phyloP scores from a whole-genome alignment of 2,329 filamentous ascomycete genomes.

The Microdochium nivale region DNA sequence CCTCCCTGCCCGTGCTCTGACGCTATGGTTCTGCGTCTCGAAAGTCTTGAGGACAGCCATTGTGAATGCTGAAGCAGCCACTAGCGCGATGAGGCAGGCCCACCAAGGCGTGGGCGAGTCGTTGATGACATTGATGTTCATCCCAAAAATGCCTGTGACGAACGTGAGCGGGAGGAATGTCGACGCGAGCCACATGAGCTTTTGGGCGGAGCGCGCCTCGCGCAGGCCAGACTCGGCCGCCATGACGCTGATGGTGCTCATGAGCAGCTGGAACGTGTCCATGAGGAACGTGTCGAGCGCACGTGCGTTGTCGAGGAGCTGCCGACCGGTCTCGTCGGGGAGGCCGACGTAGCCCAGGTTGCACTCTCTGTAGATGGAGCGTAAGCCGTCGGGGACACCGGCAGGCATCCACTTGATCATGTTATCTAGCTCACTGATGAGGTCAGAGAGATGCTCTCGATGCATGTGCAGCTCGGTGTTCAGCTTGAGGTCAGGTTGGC shows the following conservation, averaged over 20 bases:
- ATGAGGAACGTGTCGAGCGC: neutral
- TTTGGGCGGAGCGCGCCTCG: neutral
- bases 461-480: neutral
- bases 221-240: neutral
- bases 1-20: too few relatives aligned
- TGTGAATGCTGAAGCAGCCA: neutral
- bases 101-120: neutral
- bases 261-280: constrained; percentile 1
- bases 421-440: neutral
- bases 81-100: neutral
- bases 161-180: neutral
- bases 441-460: neutral
- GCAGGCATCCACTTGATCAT: neutral
- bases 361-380: too few relatives aligned
- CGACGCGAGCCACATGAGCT: neutral
- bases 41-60: neutral
- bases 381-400: neutral
- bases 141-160: neutral
- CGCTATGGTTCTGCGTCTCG: neutral
- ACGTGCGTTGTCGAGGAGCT: neutral
- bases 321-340: neutral
- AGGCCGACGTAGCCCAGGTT: neutral
- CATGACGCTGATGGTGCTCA: neutral
- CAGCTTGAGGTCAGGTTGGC: neutral
- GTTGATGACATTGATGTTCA: neutral